phyloP scores from a whole-genome alignment of 345 rosid species.

The Noccaea caerulescens region DNA sequence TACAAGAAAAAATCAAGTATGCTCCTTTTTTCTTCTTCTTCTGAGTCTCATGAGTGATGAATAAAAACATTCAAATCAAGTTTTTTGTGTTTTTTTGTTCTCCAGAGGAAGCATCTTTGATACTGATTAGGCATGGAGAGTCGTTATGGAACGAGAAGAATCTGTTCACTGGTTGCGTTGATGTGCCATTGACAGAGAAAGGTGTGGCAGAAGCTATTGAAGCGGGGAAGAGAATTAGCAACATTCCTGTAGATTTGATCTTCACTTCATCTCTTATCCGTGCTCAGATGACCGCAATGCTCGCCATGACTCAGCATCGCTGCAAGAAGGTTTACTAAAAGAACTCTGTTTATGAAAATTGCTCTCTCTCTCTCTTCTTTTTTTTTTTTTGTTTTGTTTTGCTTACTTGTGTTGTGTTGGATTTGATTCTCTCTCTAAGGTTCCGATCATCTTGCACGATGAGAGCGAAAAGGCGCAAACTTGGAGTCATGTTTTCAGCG shows the following conservation, averaged over 20 bases:
- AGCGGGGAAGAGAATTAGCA: slow-evolving; percentile 96
- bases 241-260: slow-evolving; percentile 93
- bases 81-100: background rate
- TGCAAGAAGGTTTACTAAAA: slow-evolving; percentile 68
- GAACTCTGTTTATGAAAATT: background rate
- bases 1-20: slow-evolving; percentile 71
- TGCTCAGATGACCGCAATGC: slow-evolving; percentile 99
- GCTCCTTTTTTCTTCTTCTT: background rate
- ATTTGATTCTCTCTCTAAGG: slow-evolving; percentile 52
- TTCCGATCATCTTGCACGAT: slow-evolving; percentile 77
- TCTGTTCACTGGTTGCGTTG: slow-evolving; percentile 96
- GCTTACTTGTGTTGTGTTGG: slow-evolving; percentile 11
- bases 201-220: slow-evolving; percentile 97
- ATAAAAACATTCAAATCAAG: background rate
- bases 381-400: background rate
- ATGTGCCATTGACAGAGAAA: slow-evolving; percentile 89
- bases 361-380: background rate
- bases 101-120: slow-evolving; percentile 83
- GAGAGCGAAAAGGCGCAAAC: slow-evolving; percentile 76
- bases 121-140: slow-evolving; percentile 95
- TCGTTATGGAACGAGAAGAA: slow-evolving; percentile 99
- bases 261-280: slow-evolving; percentile 89
- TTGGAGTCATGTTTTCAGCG: slow-evolving; percentile 92
- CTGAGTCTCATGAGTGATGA: background rate
- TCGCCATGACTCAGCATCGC: slow-evolving; percentile 98